Evolutionary conservation across 371 early-diverging fungal genomes (phyloP).

Genomic region (Parasitella parasitica): DNA sequence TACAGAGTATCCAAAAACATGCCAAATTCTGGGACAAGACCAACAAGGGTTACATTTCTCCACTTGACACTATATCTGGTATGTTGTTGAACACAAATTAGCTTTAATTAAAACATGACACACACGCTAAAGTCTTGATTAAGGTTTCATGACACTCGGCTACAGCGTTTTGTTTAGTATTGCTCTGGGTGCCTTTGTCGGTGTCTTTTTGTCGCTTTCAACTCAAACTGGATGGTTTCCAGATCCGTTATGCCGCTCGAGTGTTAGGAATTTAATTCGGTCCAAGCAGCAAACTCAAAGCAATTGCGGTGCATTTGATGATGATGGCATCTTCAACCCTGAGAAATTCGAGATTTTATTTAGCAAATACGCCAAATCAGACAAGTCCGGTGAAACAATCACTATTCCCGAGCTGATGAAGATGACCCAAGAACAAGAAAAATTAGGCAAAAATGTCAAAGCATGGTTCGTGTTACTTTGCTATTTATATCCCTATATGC

Average conservation of each 20-base stretch:
- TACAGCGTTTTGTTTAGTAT: conserved; percentile 21
- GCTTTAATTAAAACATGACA: neutral
- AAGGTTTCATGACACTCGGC: conserved; percentile 28
- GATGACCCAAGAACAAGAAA: conserved; percentile 31
- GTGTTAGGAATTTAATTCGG: conserved; percentile 2
- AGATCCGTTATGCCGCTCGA: conserved; percentile 23
- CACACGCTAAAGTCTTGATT: neutral
- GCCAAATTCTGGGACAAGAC: conserved; percentile 24
- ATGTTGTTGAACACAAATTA: neutral
- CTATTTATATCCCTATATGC: too few species aligned
- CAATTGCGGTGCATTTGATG: conserved; percentile 23
- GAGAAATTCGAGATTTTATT: conserved; percentile 34
- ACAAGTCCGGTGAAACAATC: conserved; percentile 31
- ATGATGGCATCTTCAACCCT: conserved; percentile 28
- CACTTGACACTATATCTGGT: conserved; percentile 27
- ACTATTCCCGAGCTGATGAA: conserved; percentile 28
- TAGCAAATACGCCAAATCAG: conserved; percentile 31
- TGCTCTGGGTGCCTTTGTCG: conserved; percentile 12
- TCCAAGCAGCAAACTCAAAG: conserved; percentile 15
- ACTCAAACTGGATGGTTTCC: conserved; percentile 23
- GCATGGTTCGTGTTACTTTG: conserved; percentile 12
- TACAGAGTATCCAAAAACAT: conserved; percentile 26
- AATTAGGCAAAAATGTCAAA: conserved; percentile 7
- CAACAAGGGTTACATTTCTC: conserved; percentile 29
- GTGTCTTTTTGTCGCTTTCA: conserved; percentile 22